Conservation (phyloP, 768 basidiomycete genomes). For the Sarcomyxa edulis region DNA sequence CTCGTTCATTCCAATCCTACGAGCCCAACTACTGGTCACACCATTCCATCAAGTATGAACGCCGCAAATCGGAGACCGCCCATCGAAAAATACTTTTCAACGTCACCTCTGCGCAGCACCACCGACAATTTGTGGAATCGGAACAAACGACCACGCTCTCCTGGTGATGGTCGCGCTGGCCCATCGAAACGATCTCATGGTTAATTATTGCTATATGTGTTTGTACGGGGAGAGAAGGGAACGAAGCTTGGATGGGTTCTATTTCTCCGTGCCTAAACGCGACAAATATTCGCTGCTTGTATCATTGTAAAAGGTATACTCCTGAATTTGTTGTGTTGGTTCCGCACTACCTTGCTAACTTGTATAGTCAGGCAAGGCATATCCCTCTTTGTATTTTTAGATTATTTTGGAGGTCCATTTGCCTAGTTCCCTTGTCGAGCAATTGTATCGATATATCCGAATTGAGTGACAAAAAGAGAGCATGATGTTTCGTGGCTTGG, state of each 20-base stretch:
- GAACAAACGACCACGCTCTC: slow-evolving; percentile 19
- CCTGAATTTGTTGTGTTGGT: slow-evolving; percentile 3
- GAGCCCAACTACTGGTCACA: slow-evolving; percentile 40
- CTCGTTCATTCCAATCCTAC: slow-evolving; percentile 68
- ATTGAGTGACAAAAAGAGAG: too few relatives aligned
- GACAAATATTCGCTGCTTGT: too few relatives aligned
- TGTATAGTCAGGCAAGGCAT: neutral
- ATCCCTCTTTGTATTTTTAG: slow-evolving; percentile 3
- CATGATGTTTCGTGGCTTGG: too few relatives aligned
- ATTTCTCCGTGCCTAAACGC: too few relatives aligned
- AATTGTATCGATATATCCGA: too few relatives aligned
- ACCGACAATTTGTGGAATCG: slow-evolving; percentile 12
- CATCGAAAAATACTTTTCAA: slow-evolving; percentile 42
- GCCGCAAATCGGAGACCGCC: slow-evolving; percentile 28
- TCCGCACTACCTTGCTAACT: neutral
- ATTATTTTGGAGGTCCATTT: too few relatives aligned
- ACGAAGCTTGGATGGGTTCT: too few relatives aligned
- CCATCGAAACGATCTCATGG: slow-evolving; percentile 15
- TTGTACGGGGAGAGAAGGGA: neutral
- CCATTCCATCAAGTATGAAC: slow-evolving; percentile 9
- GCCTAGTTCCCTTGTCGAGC: too few relatives aligned
- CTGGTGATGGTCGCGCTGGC: slow-evolving; percentile 13
- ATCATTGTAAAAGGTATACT: neutral
- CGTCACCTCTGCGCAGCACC: slow-evolving; percentile 10
- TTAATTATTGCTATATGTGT: neutral